Evolutionary conservation across 441 rosid species (phyloP), one percentile per base, ranked within the genome.

Genomic region (Jatropha podagrica): DNA sequence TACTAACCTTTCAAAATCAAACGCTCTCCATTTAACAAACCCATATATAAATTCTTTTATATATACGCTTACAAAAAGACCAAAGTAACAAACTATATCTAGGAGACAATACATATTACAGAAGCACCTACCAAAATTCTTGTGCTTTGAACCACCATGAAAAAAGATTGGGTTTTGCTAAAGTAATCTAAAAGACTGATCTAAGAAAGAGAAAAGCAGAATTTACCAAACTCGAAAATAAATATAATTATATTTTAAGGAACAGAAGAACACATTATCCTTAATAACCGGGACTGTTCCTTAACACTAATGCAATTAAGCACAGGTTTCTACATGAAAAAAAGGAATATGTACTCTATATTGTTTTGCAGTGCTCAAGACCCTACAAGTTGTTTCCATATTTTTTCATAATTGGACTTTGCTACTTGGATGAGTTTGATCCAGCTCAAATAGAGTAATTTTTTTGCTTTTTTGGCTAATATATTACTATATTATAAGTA

Each of bases 91-190:
- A 12, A 14, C 42, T 32, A 52, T 6, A 60, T 38, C 37, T n/a
- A 76, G 79, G 77, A 51, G 78, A 78, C 86, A 79, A 61, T 78
- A 18, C 26, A 76, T 74, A 73, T 64, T 68, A 74, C 73, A 73
- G 54, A 56, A 75, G 54, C 82, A 69, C 68, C 74, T 56, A 54
- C 74, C 82, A 69, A 78, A 56, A 72, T 60, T 74, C 86, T 86
- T 52, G 90, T 89, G 93, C 86, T 88, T 79, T 81, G 87, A 83
- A 81, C 49, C 60, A 26, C 46, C 79, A 85, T 38, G 62, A 59
- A 61, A 78, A 76, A 72, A 74, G 81, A 73, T 67, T 17, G 56
- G 14, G 17, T 60, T 75, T 62, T 66, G 41, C 17, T 3, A 52
- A 74, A 73, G 63, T 61, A 48, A 48, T 65, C 41, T 63, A 44